These are phyloP conservation scores for Phytomonas sp. DNA, from an alignment of 208 protist genomes.

Conservation along the genomic window DNA sequence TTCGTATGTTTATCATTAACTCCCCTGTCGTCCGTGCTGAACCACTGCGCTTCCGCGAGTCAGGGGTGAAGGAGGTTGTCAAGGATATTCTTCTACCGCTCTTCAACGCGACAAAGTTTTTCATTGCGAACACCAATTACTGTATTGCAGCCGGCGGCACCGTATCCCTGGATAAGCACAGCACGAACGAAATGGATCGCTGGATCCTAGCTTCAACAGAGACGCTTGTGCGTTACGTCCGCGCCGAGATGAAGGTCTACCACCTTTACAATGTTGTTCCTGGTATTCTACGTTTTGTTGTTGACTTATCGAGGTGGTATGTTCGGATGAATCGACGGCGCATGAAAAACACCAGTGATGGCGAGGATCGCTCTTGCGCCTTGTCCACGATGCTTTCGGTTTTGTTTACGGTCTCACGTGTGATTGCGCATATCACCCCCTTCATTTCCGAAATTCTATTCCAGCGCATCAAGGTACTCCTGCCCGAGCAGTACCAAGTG, in stretches of 20 bases:
- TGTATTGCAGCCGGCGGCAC: slow-evolving; percentile 43
- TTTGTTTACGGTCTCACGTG: slow-evolving; percentile 78
- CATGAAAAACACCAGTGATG: slow-evolving; percentile 84
- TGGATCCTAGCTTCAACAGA: slow-evolving; percentile 97
- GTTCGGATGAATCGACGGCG: slow-evolving; percentile 96
- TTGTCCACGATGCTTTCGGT: slow-evolving; percentile 91
- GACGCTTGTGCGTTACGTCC: slow-evolving; percentile 93
- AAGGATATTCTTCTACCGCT: slow-evolving; percentile 98
- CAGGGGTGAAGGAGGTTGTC: slow-evolving; percentile 93
- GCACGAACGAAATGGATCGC: slow-evolving; percentile 96
- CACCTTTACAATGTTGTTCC: slow-evolving; percentile 99
- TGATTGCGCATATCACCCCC: slow-evolving; percentile 98
- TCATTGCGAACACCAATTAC: slow-evolving; percentile 91
- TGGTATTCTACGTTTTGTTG: slow-evolving; percentile 94
- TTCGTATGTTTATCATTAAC: slow-evolving; percentile 99
- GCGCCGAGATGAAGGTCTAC: slow-evolving; percentile 95
- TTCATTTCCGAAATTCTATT: slow-evolving; percentile 98
- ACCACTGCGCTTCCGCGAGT: slow-evolving; percentile 91
- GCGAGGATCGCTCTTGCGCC: slow-evolving; percentile 70
- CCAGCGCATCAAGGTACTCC: slow-evolving; percentile 91
- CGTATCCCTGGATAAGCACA: slow-evolving; percentile 50
- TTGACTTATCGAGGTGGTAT: slow-evolving; percentile 99
- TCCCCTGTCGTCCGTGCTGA: slow-evolving; percentile 99
- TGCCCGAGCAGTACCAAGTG: slow-evolving; percentile 77
- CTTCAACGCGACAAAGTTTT: slow-evolving; percentile 98